phyloP scores from a whole-genome alignment of 108 stramenopile species.

The Discostella stelligeroides region DNA sequence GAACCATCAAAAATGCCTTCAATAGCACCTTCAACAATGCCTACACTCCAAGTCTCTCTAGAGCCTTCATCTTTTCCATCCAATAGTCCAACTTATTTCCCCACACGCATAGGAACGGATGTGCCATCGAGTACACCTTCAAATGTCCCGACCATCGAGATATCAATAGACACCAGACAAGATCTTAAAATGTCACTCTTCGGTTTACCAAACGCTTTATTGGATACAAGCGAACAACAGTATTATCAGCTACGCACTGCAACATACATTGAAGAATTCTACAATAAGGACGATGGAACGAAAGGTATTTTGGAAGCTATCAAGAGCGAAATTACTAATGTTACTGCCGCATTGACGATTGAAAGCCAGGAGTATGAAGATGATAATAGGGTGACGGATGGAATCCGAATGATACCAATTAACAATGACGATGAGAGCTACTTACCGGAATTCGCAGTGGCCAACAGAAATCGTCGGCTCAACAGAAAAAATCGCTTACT shows the following conservation, averaged over 20 bases:
- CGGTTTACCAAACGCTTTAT: slow-evolving; percentile 7
- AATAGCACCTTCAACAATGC: too few species aligned
- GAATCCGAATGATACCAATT: not conserved
- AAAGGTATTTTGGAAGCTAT: slow-evolving; percentile 15
- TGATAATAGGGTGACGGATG: not conserved
- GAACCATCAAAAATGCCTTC: too few species aligned
- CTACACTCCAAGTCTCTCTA: too few species aligned
- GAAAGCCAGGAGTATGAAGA: not conserved
- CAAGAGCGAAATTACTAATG: not conserved
- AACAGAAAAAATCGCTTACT: not conserved
- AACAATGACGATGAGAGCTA: not conserved
- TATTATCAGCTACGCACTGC: slow-evolving; percentile 21
- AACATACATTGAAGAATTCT: slow-evolving; percentile 33
- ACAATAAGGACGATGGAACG: slow-evolving; percentile 12
- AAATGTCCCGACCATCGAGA: too few species aligned
- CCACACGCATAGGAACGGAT: too few species aligned
- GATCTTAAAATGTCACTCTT: slow-evolving; percentile 23
- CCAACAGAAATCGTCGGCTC: not conserved
- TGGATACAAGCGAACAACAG: slow-evolving; percentile 2
- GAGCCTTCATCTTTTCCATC: not conserved
- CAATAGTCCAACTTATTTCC: not conserved
- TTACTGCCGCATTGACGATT: not conserved
- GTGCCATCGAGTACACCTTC: too few species aligned
- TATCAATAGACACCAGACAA: slow-evolving; percentile 15
- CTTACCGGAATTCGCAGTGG: slow-evolving; percentile 4